Evolutionary conservation across 352 stramenopile genomes (phyloP), one percentile per base, ranked within the genome.

Genomic region (Paralagenidium karlingii): DNA sequence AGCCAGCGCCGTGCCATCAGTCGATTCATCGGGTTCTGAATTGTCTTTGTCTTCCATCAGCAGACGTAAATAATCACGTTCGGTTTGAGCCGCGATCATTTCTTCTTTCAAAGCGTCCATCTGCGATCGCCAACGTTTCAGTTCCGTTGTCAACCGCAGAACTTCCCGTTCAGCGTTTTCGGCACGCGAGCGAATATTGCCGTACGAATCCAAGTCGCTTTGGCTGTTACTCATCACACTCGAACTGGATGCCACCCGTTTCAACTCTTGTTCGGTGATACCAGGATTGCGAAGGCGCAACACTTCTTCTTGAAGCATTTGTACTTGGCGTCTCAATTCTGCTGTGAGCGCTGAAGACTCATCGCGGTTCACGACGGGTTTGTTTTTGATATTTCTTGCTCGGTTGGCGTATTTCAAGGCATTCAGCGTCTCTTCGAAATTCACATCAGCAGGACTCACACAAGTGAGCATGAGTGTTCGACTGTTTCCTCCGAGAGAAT

Each of bases 401-500:
- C 85, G 79, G 37, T 94, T 93, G 5, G 85, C 83, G 63, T 95
- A 96, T 50, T 92, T 91, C 25, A 96, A 61, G 3, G 87, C 87
- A 49, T 90, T 95, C 24, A 95, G 43, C 9, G 84, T 96, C 59
- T 97, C 88, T 41, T 89, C 73, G 33, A 92, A 85, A 43, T 96
- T 94, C 24, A 85, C 76, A 26, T 93, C 81, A 5, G 85, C 82
- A 27, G 88, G 87, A 39, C 81, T 94, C 26, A 96, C 85, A 56
- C 88, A 97, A 28, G 77, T 85, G 0, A 97, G 57, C 76, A 97
- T 94, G 8, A 96, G 43, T 25, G 88, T 97, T 22, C 82, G 65
- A 45, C 76, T 94, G 50, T 96, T 96, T 15, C 87, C 87, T 43
- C 88, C 88, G 3, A 97, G 52, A 3, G 63, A 89, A 45, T 97